Evolutionary conservation across 164 flowering plant species (phyloP).

Genomic region (Hamamelis virginiana): DNA sequence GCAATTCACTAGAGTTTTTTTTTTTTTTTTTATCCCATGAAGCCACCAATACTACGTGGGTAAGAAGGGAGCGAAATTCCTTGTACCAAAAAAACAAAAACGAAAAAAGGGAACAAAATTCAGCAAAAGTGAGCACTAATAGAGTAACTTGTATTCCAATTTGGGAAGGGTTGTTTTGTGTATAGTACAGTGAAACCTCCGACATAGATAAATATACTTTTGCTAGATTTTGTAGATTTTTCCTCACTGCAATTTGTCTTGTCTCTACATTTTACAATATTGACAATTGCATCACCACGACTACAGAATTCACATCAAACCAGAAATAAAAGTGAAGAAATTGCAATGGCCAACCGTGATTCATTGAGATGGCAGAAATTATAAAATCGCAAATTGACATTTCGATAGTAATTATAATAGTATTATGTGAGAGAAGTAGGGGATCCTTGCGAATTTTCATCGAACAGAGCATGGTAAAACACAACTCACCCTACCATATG

Average conservation of each 20-base stretch:
- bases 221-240: too few relatives aligned
- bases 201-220: too few relatives aligned
- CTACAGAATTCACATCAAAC: not conserved
- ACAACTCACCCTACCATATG: not conserved
- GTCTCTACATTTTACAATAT: too few relatives aligned
- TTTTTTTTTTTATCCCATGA: too few relatives aligned
- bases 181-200: not conserved
- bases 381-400: too few relatives aligned
- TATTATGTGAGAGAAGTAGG: not conserved
- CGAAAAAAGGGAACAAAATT: not conserved
- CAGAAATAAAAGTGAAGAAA: not conserved
- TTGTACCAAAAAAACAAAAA: too few relatives aligned
- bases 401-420: not conserved
- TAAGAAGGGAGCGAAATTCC: too few relatives aligned
- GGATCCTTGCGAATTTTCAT: not conserved
- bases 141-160: not conserved
- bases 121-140: not conserved
- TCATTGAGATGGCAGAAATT: not conserved
- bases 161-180: not conserved
- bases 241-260: too few relatives aligned
- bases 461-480: not conserved
- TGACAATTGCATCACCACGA: not conserved
- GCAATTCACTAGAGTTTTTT: too few relatives aligned
- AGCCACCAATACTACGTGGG: not conserved
- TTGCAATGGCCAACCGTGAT: not conserved